Evolutionary conservation across 768 basidiomycete genomes (phyloP).

Genomic region (Leucocoprinus leucothites): DNA sequence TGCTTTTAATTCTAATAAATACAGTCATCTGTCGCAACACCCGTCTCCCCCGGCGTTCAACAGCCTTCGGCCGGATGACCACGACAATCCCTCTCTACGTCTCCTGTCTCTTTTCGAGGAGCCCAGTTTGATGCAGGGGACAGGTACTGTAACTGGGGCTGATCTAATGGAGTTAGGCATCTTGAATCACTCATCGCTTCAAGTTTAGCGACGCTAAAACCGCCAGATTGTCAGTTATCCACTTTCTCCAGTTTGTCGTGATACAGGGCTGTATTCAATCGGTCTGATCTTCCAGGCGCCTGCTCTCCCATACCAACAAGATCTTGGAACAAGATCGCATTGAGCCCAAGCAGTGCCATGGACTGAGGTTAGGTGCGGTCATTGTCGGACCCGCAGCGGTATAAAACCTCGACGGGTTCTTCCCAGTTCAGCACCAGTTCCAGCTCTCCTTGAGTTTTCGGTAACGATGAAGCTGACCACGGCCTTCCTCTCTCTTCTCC

Average conservation of each 20-base stretch:
- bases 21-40: not conserved
- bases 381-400: not conserved
- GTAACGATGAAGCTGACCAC: not conserved
- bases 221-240: not conserved
- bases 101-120: no score
- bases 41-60: not conserved
- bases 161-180: not conserved
- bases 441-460: not conserved
- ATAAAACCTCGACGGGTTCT: not conserved
- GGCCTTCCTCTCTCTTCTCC: slow-evolving; percentile 1
- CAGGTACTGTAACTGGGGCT: not conserved
- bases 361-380: not conserved
- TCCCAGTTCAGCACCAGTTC: not conserved
- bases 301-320: not conserved
- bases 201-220: not conserved
- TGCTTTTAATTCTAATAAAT: no score
- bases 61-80: not conserved
- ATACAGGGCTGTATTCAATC: not conserved
- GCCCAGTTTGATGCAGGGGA: not conserved
- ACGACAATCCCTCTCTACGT: not conserved
- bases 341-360: not conserved
- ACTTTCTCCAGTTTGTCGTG: not conserved
- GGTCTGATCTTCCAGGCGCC: not conserved
- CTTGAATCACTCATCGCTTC: not conserved
- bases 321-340: not conserved